Conservation (phyloP, 106 monocot genomes). For the Cymbidium sinense region DNA sequence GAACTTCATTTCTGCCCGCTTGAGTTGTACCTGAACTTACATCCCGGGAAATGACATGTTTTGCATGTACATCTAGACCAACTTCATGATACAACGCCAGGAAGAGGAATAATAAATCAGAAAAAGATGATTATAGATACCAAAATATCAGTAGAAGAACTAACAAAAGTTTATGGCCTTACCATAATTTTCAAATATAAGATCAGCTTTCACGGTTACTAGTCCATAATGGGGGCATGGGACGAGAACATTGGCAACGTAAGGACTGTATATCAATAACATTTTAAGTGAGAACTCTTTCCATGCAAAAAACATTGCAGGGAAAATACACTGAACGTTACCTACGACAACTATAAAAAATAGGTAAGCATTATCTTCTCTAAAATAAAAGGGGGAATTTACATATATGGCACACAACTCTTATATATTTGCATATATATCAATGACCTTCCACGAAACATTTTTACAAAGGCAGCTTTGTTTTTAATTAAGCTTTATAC, state of each 20-base stretch:
- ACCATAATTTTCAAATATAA: conserved; percentile 94
- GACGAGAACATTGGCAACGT: conserved; percentile 43
- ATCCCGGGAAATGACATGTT: conserved; percentile 43
- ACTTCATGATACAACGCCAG: conserved; percentile 33
- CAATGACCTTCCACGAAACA: too few relatives aligned
- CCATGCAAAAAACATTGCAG: not conserved
- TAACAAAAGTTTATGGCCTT: conserved; percentile 3
- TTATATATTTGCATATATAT: too few relatives aligned
- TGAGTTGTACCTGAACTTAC: conserved; percentile 13
- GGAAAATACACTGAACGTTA: too few relatives aligned
- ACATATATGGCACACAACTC: too few relatives aligned
- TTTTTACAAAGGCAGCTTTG: too few relatives aligned
- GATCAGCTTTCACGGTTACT: conserved; percentile 70
- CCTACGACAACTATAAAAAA: too few relatives aligned
- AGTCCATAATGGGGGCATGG: conserved; percentile 63
- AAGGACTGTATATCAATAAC: conserved; percentile 49
- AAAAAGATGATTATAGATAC: not conserved
- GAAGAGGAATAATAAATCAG: conserved; percentile 13
- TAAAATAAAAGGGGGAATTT: too few relatives aligned
- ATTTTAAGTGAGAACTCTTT: not conserved
- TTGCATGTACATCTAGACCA: conserved; percentile 81
- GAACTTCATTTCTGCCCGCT: conserved; percentile 6
- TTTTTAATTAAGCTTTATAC: too few relatives aligned
- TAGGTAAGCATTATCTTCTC: too few relatives aligned
- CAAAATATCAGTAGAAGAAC: not conserved